These are phyloP conservation scores for Mortierella alpina DNA, from an alignment of 192 early-diverging fungal genomes.

Conservation along the genomic window DNA sequence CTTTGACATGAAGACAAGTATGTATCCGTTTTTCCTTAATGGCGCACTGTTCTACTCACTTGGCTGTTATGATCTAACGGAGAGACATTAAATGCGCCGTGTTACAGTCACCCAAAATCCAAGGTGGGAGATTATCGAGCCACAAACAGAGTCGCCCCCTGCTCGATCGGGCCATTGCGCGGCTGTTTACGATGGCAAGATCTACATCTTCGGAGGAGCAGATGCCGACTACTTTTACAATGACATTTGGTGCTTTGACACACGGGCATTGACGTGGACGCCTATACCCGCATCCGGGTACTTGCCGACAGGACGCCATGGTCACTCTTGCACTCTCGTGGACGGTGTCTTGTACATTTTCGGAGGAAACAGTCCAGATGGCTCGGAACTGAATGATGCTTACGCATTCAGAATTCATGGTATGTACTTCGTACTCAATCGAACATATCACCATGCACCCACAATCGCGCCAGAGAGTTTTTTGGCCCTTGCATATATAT, in stretches of 20 bases:
- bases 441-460: neutral
- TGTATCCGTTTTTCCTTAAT: neutral
- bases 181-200: constrained; percentile 41
- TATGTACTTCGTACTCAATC: constrained; percentile 10
- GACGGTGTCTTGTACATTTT: constrained; percentile 68
- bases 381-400: constrained; percentile 58
- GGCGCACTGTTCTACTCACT: neutral
- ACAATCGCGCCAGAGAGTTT: neutral
- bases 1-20: constrained; percentile 64
- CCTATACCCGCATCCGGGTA: constrained; percentile 58
- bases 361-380: constrained; percentile 61
- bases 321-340: constrained; percentile 51
- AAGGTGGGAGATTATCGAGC: constrained; percentile 47
- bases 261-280: constrained; percentile 52
- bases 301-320: constrained; percentile 59
- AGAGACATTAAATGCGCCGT: neutral
- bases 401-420: constrained; percentile 63
- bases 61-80: neutral
- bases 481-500: neutral
- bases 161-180: constrained; percentile 41
- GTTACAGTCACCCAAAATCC: constrained; percentile 45
- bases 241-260: constrained; percentile 69
- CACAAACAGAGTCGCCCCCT: constrained; percentile 46
- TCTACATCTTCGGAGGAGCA: constrained; percentile 62
- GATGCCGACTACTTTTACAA: constrained; percentile 63